Percentiles rank a stretch among this genome's conserved stretches.
Conservation (phyloP, 2,329 filamentous ascomycete genomes). For the Metarhizium guizhouense region DNA sequence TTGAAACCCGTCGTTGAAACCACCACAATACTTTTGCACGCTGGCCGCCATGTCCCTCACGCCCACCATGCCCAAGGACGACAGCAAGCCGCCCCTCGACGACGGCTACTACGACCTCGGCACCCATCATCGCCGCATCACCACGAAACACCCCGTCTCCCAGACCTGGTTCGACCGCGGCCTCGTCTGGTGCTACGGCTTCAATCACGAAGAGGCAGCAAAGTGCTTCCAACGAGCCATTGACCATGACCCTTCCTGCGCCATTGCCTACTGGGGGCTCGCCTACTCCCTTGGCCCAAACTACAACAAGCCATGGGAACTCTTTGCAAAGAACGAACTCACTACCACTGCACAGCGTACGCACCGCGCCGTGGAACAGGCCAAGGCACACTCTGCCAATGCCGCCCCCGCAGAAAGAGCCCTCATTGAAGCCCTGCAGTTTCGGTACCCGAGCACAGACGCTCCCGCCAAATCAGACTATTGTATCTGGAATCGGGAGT, state of each 20-base stretch:
- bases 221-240: conserved; percentile 56
- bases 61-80: background rate
- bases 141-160: conserved; percentile 38
- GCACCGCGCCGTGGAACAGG: conserved; percentile 19
- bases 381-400: conserved; percentile 11
- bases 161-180: conserved; percentile 65
- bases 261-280: conserved; percentile 61
- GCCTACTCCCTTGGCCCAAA: conserved; percentile 68
- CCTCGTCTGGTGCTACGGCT: conserved; percentile 64
- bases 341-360: conserved; percentile 32
- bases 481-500: conserved; percentile 27
- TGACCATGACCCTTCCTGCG: conserved; percentile 40
- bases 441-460: conserved; percentile 47
- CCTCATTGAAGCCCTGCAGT: conserved; percentile 52
- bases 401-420: conserved; percentile 41
- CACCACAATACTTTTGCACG: background rate
- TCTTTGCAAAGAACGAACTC: conserved; percentile 56
- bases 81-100: background rate
- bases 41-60: background rate
- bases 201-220: conserved; percentile 66
- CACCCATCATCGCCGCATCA: conserved; percentile 44
- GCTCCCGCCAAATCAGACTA: conserved; percentile 36
- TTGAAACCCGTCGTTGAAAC: too few relatives aligned
- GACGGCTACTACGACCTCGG: conserved; percentile 52
- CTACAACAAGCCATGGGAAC: conserved; percentile 67